Conservation (phyloP, 345 rosid species). For the Eucalyptus virginea region DNA sequence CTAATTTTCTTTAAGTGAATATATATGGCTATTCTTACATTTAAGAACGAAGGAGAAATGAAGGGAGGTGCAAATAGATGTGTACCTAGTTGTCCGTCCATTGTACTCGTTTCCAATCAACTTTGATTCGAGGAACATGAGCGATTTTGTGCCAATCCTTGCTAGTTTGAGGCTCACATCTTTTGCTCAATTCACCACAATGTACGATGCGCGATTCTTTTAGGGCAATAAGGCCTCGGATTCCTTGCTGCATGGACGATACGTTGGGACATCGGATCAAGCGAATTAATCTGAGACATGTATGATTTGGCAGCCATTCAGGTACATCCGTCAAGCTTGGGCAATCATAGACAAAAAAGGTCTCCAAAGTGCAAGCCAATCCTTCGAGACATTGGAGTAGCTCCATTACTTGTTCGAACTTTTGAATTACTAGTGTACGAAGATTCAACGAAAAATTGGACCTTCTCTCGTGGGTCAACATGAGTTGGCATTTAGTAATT, state of each 20-base stretch:
- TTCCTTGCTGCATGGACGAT: not conserved
- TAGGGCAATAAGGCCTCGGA: accelerated
- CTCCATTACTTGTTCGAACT: not conserved
- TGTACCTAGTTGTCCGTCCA: not conserved
- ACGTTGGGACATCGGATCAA: not conserved
- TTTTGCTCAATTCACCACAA: not conserved
- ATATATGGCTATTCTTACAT: not conserved
- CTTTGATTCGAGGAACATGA: not conserved
- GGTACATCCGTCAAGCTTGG: accelerated
- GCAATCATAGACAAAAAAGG: not conserved
- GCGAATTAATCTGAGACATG: accelerated
- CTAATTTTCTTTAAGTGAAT: not conserved
- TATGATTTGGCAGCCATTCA: accelerated
- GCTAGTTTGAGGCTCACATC: not conserved
- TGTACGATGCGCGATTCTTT: not conserved
- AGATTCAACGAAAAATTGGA: not conserved
- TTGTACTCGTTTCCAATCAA: not conserved
- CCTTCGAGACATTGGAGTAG: not conserved
- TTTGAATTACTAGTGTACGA: not conserved
- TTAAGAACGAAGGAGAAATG: not conserved
- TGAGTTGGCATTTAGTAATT: not conserved
- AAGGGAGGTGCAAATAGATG: not conserved
- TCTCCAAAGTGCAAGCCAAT: not conserved
- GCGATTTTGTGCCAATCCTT: not conserved
- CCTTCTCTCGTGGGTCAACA: not conserved